These are phyloP conservation scores for Diaporthe vaccinii DNA, from an alignment of 2,329 filamentous ascomycete species.

Conservation along the genomic window DNA sequence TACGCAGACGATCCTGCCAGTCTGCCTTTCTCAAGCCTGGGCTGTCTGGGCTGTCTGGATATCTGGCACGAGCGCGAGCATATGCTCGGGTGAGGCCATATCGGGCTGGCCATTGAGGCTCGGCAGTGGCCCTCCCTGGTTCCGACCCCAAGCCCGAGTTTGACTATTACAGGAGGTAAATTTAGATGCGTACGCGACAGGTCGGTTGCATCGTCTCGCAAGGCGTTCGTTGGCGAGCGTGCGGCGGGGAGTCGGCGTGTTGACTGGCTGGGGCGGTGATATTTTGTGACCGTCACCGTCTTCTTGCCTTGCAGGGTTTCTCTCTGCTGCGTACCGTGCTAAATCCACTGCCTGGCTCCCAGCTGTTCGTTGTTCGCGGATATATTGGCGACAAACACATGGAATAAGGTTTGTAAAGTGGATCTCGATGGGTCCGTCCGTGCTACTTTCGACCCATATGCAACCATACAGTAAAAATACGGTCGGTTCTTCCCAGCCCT, in stretches of 20 bases:
- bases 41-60: neutral
- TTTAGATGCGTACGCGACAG: neutral
- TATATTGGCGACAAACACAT: neutral
- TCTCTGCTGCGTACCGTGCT: slow-evolving; percentile 1
- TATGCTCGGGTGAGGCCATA: neutral
- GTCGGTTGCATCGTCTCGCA: neutral
- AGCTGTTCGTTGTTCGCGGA: neutral
- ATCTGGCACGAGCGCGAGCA: neutral
- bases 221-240: neutral
- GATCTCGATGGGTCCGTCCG: slow-evolving; percentile 9
- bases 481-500: slow-evolving; percentile 19
- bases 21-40: neutral
- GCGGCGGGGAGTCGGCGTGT: neutral
- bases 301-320: neutral
- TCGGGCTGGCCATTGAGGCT: neutral
- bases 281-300: neutral
- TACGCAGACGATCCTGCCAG: neutral
- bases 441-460: neutral
- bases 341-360: neutral
- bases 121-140: neutral
- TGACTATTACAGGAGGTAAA: neutral
- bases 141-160: neutral
- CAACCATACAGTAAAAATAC: neutral
- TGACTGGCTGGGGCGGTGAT: neutral
- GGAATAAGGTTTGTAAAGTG: slow-evolving; percentile 20